Evolutionary conservation across 164 flowering plant species (phyloP).

Genomic region (Taxillus chinensis): DNA sequence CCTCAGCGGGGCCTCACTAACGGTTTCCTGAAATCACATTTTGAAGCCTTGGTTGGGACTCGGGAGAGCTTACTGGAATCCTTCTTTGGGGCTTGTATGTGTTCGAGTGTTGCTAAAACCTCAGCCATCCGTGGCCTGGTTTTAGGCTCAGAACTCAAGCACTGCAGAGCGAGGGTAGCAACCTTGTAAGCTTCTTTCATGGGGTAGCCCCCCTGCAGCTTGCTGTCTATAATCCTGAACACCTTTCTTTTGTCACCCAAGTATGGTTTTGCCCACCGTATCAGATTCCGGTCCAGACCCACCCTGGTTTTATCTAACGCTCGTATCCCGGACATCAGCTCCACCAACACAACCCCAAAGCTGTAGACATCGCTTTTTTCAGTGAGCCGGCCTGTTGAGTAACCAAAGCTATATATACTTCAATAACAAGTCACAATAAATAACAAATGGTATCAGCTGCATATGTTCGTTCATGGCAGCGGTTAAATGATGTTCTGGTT

Average conservation of each 20-base stretch:
- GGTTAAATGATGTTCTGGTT: too few species aligned
- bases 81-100: conserved; percentile 36
- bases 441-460: too few species aligned
- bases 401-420: neutral
- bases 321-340: conserved; percentile 51
- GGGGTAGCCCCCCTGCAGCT: conserved; percentile 48
- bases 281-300: conserved; percentile 49
- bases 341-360: conserved; percentile 70
- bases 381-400: conserved; percentile 40
- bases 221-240: conserved; percentile 60
- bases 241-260: conserved; percentile 44
- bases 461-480: too few species aligned
- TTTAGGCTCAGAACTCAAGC: conserved; percentile 48
- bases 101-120: conserved; percentile 52
- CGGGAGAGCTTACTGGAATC: conserved; percentile 20
- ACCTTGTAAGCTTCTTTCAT: conserved; percentile 58
- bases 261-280: conserved; percentile 69
- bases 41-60: conserved; percentile 3
- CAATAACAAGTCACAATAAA: too few species aligned
- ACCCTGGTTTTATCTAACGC: conserved; percentile 44
- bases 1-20: conserved; percentile 26
- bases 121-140: conserved; percentile 59
- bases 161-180: conserved; percentile 54
- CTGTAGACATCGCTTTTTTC: conserved; percentile 73
- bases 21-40: conserved; percentile 10